Conservation (phyloP, 1,284 basidiomycete genomes). For the Wallemia ichthyophaga region DNA sequence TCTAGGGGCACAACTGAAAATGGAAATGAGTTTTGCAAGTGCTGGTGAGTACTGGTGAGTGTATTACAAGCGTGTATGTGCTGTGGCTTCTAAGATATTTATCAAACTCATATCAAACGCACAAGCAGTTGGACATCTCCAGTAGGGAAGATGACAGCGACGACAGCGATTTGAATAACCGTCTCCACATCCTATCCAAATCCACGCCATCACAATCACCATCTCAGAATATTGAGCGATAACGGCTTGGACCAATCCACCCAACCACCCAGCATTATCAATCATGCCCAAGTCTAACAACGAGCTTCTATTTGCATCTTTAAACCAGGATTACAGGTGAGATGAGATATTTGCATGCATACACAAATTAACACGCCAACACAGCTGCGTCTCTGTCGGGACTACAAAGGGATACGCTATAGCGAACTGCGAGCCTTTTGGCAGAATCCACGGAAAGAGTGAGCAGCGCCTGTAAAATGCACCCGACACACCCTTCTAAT, state of each 20-base stretch:
- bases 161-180: no score
- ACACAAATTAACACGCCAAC: background rate
- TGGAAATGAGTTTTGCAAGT: background rate
- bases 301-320: slow-evolving; percentile 31
- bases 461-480: slow-evolving; percentile 12
- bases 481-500: background rate
- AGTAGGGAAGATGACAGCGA: no score
- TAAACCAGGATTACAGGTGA: slow-evolving; percentile 62
- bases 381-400: slow-evolving; percentile 68
- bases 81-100: no score
- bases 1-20: background rate
- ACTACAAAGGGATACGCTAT: slow-evolving; percentile 88
- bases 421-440: slow-evolving; percentile 92
- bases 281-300: background rate
- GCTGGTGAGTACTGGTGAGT: background rate
- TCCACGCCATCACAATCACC: no score
- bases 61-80: background rate
- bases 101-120: no score
- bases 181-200: no score
- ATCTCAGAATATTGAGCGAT: no score
- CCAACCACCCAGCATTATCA: background rate
- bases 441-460: slow-evolving; percentile 81
- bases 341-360: slow-evolving; percentile 12
- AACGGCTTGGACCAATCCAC: no score
- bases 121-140: no score